phyloP scores from a whole-genome alignment of 257 asterid genomes.

The Solanum tarijense region DNA sequence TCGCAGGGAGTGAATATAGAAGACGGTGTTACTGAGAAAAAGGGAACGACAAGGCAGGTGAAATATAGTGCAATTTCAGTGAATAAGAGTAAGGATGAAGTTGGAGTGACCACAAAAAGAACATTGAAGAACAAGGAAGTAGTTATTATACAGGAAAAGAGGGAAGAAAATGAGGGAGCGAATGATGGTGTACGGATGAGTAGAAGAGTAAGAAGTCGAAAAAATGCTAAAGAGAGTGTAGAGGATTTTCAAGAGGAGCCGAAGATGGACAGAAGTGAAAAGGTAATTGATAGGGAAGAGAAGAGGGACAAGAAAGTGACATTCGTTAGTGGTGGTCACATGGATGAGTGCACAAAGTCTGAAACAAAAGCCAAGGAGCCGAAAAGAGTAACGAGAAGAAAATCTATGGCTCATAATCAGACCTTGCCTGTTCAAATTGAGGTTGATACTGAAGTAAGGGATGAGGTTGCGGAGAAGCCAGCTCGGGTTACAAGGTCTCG shows the following conservation, averaged over 20 bases:
- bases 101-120: background rate
- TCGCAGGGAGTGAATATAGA: constrained; percentile 8
- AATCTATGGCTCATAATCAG: background rate
- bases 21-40: constrained; percentile 11
- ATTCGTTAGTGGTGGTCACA: constrained; percentile 11
- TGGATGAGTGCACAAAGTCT: constrained; percentile 8
- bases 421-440: constrained; percentile 7
- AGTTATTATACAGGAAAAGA: background rate
- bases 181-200: background rate
- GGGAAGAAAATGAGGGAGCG: background rate
- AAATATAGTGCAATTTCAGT: background rate
- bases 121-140: background rate
- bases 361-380: background rate
- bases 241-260: background rate
- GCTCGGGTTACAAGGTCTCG: constrained; percentile 21
- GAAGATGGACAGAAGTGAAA: background rate
- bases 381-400: constrained; percentile 19
- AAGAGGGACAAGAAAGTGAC: constrained; percentile 20
- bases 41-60: constrained; percentile 2
- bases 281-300: constrained; percentile 6
- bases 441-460: background rate
- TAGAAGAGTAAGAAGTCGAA: background rate
- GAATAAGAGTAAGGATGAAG: background rate
- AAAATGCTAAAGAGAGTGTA: background rate
- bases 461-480: constrained; percentile 13